Evolutionary conservation across 176 grass and related monocot genomes (phyloP).

Genomic region (Carex myosuroides): DNA sequence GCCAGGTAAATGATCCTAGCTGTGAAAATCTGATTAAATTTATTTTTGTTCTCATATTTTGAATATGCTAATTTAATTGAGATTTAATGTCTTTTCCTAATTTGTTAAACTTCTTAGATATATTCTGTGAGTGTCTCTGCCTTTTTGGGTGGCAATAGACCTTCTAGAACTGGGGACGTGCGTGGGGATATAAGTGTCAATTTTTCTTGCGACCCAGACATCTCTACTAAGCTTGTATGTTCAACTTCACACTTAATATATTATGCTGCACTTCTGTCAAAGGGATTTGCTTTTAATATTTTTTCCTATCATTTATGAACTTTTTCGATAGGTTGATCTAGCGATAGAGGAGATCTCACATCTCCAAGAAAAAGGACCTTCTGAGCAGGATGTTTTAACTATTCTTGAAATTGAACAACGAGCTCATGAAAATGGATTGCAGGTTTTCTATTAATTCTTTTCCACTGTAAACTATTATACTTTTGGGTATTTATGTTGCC

Average conservation of each 20-base stretch:
- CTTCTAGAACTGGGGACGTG: constrained; percentile 87
- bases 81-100: constrained; percentile 12
- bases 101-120: constrained; percentile 46
- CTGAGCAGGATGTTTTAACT: constrained; percentile 68
- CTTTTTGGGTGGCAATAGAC: constrained; percentile 98
- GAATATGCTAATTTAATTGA: not conserved
- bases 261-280: not conserved
- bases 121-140: constrained; percentile 93
- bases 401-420: constrained; percentile 96
- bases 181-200: constrained; percentile 92
- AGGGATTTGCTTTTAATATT: constrained; percentile 1
- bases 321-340: constrained; percentile 54
- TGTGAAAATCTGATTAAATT: not conserved
- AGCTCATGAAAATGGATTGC: constrained; percentile 98
- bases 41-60: not conserved
- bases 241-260: not conserved
- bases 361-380: constrained; percentile 78
- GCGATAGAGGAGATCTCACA: constrained; percentile 87
- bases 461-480: not conserved
- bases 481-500: constrained; percentile 14
- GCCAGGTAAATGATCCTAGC: constrained; percentile 53
- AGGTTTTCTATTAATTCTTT: constrained; percentile 38
- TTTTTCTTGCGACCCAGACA: constrained; percentile 93
- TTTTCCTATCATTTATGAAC: constrained; percentile 5
- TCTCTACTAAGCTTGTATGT: constrained; percentile 83